phyloP scores from a whole-genome alignment of 495 filamentous ascomycete species.

The Penicillium robsamsonii region DNA sequence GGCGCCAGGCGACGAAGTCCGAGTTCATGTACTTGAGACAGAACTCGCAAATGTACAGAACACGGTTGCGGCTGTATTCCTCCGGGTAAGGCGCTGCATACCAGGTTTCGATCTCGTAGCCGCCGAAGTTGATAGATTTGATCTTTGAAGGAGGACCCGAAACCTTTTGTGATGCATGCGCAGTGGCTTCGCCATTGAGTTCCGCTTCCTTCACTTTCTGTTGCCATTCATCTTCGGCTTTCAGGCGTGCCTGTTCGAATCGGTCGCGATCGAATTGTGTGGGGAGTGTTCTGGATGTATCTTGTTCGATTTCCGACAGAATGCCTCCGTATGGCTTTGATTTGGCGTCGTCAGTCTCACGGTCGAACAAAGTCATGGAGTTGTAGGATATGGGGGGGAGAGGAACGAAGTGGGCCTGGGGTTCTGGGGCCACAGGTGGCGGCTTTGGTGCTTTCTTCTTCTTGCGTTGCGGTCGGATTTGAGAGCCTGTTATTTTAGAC shows the following conservation, averaged over 20 bases:
- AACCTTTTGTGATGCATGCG: slow-evolving; percentile 60
- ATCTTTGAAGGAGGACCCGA: slow-evolving; percentile 91
- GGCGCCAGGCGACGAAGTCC: slow-evolving; percentile 94
- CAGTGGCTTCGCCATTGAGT: slow-evolving; percentile 44
- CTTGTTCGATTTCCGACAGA: slow-evolving; percentile 80
- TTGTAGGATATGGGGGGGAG: slow-evolving; percentile 55
- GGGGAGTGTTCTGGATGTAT: slow-evolving; percentile 85
- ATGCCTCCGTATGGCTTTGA: slow-evolving; percentile 96
- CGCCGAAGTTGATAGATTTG: slow-evolving; percentile 97
- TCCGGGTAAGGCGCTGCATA: slow-evolving; percentile 99
- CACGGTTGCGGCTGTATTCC: slow-evolving; percentile 92
- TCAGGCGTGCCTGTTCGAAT: slow-evolving; percentile 84
- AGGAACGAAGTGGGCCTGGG: slow-evolving; percentile 47
- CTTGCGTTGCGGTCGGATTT: slow-evolving; percentile 34
- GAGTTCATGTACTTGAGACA: slow-evolving; percentile 99
- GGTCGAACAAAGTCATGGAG: slow-evolving; percentile 81
- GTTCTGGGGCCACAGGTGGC: slow-evolving; percentile 32
- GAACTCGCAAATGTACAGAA: slow-evolving; percentile 98
- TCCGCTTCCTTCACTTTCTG: slow-evolving; percentile 52
- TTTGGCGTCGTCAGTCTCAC: slow-evolving; percentile 83
- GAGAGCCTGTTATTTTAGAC: slow-evolving; percentile 51
- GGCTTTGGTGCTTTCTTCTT: slow-evolving; percentile 40
- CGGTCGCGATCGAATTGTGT: slow-evolving; percentile 71
- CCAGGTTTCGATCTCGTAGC: slow-evolving; percentile 98
- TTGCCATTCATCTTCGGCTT: slow-evolving; percentile 90